Evolutionary conservation across 2,329 filamentous ascomycete genomes (phyloP), one percentile per base, ranked within the genome.

Genomic region (Alternaria metachromatica): DNA sequence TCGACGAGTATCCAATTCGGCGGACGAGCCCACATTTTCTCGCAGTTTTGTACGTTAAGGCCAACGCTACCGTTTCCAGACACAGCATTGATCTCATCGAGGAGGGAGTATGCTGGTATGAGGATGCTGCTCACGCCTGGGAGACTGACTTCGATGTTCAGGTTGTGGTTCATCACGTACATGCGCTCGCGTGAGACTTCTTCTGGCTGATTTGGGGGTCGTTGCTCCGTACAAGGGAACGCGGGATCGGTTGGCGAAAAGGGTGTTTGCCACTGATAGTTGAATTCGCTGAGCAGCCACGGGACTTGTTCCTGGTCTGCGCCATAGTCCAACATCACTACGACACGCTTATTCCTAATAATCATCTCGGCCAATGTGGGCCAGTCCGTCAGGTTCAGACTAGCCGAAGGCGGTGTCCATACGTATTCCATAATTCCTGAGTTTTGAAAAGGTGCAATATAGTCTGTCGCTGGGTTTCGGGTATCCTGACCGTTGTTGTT

Each of bases 81-180:
- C 1, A 65, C 73, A 13, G 74, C 73, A 53, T 80, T 80, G 25
- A 79, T 64, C 49, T 75, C 49, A 13, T 73, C 64, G 5, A 80
- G 66, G 1, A 72, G 66, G 8, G 70, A 63, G 44, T 74, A 74
- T 5, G 76, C 76, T 0, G 78, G 78, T 13, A 80, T 70, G 10
- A 80, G 66, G 30, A 79, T 85, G n/a, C 44, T 28, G 82, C 89
- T 87, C 37, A 41, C 9, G 20, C 65, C 64, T 5, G 60, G 33
- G 2, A 72, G 48, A 4, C 25, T 45, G n/a, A 77, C 58, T 4
- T 85, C 82, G 63, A 90, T 86, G 78, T 97, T 97, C 62, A 97
- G 86, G 77, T 97, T 97, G 83, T 97, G 94, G 80, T 97, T 97
- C 73, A 91, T 87, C 75, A 97, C 86, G 77, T 94, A 96, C 80